phyloP scores from a whole-genome alignment of 257 asterid species.

The Sherardia arvensis region DNA sequence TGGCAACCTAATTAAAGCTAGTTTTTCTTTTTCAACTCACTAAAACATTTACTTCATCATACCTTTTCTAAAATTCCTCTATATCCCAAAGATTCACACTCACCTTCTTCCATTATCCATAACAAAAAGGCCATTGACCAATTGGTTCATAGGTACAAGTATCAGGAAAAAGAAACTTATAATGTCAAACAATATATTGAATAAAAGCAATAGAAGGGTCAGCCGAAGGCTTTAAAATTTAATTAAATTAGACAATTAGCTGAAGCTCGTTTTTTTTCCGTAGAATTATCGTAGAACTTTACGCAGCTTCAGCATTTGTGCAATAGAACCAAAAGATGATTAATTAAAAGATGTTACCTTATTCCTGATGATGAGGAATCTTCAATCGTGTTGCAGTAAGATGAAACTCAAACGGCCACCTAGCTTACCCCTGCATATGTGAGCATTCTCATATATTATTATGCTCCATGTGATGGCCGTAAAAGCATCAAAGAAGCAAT shows the following conservation, averaged over 20 bases:
- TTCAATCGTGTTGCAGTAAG: neutral
- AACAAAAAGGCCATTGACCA: neutral
- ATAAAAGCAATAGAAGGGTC: neutral
- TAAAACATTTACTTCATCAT: neutral
- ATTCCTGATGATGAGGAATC: neutral
- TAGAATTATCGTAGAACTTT: neutral
- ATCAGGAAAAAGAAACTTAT: neutral
- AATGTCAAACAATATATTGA: neutral
- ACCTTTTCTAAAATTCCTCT: neutral
- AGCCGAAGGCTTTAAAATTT: neutral
- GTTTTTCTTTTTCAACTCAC: slow-evolving; percentile 1
- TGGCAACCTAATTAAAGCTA: neutral
- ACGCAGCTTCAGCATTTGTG: neutral
- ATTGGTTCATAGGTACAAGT: neutral
- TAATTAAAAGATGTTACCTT: neutral
- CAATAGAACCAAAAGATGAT: neutral
- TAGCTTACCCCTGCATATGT: neutral
- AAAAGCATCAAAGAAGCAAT: neutral
- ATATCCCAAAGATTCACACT: neutral
- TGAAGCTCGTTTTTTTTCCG: neutral
- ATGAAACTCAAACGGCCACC: slow-evolving; percentile 1
- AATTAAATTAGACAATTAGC: neutral
- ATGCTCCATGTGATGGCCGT: neutral
- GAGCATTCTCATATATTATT: neutral
- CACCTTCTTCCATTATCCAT: neutral